Conservation (phyloP, 192 early-diverging fungal species). For the Coemansia sp. region DNA sequence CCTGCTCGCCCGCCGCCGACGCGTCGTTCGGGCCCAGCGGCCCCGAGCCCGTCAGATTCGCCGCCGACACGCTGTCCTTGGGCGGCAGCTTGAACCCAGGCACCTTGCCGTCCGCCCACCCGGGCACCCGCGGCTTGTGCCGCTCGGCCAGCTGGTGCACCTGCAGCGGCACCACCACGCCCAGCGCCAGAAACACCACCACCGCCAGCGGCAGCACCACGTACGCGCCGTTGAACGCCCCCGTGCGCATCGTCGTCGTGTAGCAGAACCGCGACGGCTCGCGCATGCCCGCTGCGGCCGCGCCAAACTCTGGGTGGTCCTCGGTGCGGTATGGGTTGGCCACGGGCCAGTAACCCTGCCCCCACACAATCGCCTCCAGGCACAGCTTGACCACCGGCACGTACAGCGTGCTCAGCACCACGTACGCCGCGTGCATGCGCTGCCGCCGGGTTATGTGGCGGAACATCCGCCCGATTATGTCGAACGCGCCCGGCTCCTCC, state of each 20-base stretch:
- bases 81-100: constrained; percentile 31
- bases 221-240: constrained; percentile 41
- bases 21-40: too few species aligned
- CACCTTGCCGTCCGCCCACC: constrained; percentile 41
- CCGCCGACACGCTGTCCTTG: constrained; percentile 2
- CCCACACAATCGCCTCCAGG: constrained; percentile 51
- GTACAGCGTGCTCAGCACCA: constrained; percentile 51
- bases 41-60: too few species aligned
- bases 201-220: constrained; percentile 42
- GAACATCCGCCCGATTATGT: constrained; percentile 34
- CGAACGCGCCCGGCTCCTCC: constrained; percentile 20
- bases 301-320: constrained; percentile 30
- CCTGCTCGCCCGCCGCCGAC: not conserved
- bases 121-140: constrained; percentile 41
- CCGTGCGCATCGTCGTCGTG: constrained; percentile 44
- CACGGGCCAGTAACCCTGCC: constrained; percentile 50
- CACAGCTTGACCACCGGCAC: constrained; percentile 50
- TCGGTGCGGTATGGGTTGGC: constrained; percentile 42
- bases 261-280: constrained; percentile 44
- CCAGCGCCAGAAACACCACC: constrained; percentile 25
- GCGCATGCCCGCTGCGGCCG: constrained; percentile 12
- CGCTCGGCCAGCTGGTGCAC: constrained; percentile 23
- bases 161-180: constrained; percentile 34
- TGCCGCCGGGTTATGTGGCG: constrained; percentile 25
- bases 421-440: constrained; percentile 36